Conservation (phyloP, 2,329 filamentous ascomycete genomes). For the Parasarocladium wereldwijsianum region DNA sequence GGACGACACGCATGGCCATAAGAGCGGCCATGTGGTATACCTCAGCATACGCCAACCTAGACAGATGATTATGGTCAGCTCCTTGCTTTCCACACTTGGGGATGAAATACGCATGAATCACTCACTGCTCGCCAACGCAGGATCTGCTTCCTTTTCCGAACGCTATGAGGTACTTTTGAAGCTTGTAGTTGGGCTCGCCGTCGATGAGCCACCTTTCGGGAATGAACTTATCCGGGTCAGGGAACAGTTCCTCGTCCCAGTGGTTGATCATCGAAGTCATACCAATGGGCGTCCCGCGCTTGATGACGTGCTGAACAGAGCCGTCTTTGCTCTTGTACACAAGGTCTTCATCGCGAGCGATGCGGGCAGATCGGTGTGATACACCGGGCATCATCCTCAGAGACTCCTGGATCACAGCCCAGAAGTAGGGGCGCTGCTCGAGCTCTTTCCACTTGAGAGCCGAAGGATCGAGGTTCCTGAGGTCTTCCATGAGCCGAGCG, state of each 20-base stretch:
- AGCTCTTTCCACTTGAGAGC: slow-evolving; percentile 12
- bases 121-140: slow-evolving; percentile 7
- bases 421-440: slow-evolving; percentile 14
- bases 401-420: slow-evolving; percentile 15
- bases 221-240: slow-evolving; percentile 16
- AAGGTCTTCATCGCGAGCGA: slow-evolving; percentile 13
- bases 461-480: slow-evolving; percentile 7
- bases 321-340: slow-evolving; percentile 9
- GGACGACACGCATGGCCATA: slow-evolving; percentile 7
- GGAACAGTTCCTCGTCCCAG: slow-evolving; percentile 16
- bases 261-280: slow-evolving; percentile 19
- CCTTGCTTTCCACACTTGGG: too few relatives aligned
- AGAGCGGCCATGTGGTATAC: slow-evolving; percentile 7
- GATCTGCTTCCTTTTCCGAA: slow-evolving; percentile 7
- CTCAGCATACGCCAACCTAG: slow-evolving; percentile 8
- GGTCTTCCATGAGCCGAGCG: slow-evolving; percentile 9
- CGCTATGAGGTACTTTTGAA: slow-evolving; percentile 8
- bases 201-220: slow-evolving; percentile 15
- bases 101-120: too few relatives aligned
- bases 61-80: not conserved
- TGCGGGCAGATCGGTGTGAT: slow-evolving; percentile 10
- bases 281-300: slow-evolving; percentile 15
- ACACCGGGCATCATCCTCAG: slow-evolving; percentile 17
- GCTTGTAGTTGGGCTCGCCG: slow-evolving; percentile 12
- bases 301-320: slow-evolving; percentile 11